Conservation (phyloP, 805 yeast genomes). For the Lipomyces anomalus region DNA sequence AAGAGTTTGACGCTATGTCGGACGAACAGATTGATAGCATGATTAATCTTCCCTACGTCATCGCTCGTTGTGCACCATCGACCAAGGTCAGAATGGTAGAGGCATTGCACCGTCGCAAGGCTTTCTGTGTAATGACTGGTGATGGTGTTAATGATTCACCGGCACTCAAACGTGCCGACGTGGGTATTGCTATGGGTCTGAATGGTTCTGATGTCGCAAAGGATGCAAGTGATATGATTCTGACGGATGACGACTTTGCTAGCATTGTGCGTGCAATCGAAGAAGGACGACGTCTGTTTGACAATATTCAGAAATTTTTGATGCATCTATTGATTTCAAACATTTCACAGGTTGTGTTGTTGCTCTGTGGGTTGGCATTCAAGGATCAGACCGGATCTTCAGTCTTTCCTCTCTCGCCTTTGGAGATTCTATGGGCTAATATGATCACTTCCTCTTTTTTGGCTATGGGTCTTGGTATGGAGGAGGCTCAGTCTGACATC, state of each 20-base stretch:
- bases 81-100: constrained; percentile 78
- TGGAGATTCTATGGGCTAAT: constrained; percentile 73
- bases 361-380: constrained; percentile 70
- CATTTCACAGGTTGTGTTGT: constrained; percentile 62
- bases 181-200: constrained; percentile 80
- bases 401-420: constrained; percentile 78
- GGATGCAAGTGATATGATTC: constrained; percentile 74
- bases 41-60: constrained; percentile 68
- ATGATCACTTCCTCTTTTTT: constrained; percentile 78
- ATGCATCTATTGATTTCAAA: constrained; percentile 68
- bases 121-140: constrained; percentile 76
- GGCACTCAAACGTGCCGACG: constrained; percentile 67
- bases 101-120: constrained; percentile 58
- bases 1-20: constrained; percentile 57
- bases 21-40: constrained; percentile 56
- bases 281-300: constrained; percentile 75
- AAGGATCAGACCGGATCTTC: constrained; percentile 57
- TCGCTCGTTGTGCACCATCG: constrained; percentile 79
- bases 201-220: constrained; percentile 79
- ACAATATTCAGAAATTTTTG: constrained; percentile 72
- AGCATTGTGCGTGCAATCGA: constrained; percentile 75
- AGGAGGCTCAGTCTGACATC: constrained; percentile 57
- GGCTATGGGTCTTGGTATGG: constrained; percentile 77
- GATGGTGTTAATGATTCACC: constrained; percentile 84
- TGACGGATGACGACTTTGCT: constrained; percentile 73